These are phyloP conservation scores for Termitomyces sp. DNA, from an alignment of 1,284 basidiomycete species.

Conservation along the genomic window DNA sequence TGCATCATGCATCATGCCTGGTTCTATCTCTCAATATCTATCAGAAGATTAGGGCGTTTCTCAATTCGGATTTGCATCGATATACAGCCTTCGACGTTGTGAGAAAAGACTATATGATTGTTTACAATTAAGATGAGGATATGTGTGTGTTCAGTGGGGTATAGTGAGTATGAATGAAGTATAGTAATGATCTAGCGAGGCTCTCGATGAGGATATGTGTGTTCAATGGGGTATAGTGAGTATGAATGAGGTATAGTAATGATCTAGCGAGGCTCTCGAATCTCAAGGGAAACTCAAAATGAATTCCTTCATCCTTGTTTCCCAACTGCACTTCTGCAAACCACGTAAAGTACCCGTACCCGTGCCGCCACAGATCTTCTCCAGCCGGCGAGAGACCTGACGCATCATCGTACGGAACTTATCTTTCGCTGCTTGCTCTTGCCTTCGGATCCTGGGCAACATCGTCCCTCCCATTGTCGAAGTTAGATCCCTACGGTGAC, in stretches of 20 bases:
- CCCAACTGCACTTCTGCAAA: slow-evolving; percentile 56
- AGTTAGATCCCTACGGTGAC: slow-evolving; percentile 5
- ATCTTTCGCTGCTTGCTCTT: slow-evolving; percentile 9
- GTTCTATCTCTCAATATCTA: neutral
- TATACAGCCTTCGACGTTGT: too few relatives aligned
- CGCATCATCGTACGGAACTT: slow-evolving; percentile 33
- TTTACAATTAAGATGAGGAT: slow-evolving; percentile 12
- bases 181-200: neutral
- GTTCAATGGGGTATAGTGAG: slow-evolving; percentile 3
- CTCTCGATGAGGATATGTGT: too few relatives aligned
- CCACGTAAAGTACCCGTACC: slow-evolving; percentile 31
- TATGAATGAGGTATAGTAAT: neutral
- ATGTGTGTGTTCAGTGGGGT: slow-evolving; percentile 5
- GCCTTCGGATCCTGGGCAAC: slow-evolving; percentile 10
- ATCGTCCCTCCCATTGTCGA: slow-evolving; percentile 11
- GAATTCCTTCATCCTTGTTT: slow-evolving; percentile 51
- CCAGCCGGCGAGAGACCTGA: slow-evolving; percentile 30
- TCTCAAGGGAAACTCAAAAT: slow-evolving; percentile 59
- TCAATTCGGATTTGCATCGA: neutral
- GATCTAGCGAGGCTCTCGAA: neutral
- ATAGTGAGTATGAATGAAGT: neutral
- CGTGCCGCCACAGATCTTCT: slow-evolving; percentile 45
- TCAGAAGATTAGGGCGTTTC: neutral
- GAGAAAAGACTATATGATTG: neutral
- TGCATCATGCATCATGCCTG: too few relatives aligned